Evolutionary conservation across 257 asterid species (phyloP).

Genomic region (Dorcoceras hygrometricum): DNA sequence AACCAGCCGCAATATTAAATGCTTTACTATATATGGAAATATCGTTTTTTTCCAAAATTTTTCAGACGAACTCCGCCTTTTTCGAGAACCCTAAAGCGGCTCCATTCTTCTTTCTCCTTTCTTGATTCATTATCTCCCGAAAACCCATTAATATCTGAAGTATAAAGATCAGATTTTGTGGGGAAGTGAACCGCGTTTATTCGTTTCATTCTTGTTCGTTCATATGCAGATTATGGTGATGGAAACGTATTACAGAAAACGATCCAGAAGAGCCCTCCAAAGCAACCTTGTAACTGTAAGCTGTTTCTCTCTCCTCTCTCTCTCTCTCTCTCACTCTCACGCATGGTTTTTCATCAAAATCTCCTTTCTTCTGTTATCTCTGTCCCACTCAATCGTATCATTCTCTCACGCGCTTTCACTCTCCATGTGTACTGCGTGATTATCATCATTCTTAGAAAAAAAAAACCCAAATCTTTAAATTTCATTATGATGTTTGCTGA

Average conservation of each 20-base stretch:
- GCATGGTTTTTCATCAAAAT: conserved; percentile 24
- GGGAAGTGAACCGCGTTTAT: neutral
- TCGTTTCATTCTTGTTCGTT: conserved; percentile 2
- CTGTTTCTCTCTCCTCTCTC: conserved; percentile 23
- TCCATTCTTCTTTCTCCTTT: neutral
- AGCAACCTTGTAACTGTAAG: conserved; percentile 34
- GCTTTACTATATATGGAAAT: conserved; percentile 35
- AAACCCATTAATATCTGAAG: neutral
- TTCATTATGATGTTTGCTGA: conserved; percentile 23
- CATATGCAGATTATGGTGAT: conserved; percentile 36
- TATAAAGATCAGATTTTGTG: conserved; percentile 3
- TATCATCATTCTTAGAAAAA: conserved; percentile 13
- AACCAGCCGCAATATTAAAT: conserved; percentile 28
- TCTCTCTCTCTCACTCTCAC: conserved; percentile 26
- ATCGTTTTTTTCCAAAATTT: neutral
- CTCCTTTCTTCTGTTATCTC: conserved; percentile 30
- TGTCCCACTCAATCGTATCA: conserved; percentile 19
- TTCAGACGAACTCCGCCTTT: conserved; percentile 23
- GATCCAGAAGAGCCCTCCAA: conserved; percentile 43
- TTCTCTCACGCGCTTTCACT: conserved; percentile 32
- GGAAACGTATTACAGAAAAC: conserved; percentile 72
- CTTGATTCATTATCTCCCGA: neutral
- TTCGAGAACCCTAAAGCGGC: conserved; percentile 38
- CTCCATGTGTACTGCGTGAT: conserved; percentile 15
- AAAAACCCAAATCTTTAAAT: conserved; percentile 26